phyloP scores from a whole-genome alignment of 1,139 yeast species.

The Saccharomyces hybrid region DNA sequence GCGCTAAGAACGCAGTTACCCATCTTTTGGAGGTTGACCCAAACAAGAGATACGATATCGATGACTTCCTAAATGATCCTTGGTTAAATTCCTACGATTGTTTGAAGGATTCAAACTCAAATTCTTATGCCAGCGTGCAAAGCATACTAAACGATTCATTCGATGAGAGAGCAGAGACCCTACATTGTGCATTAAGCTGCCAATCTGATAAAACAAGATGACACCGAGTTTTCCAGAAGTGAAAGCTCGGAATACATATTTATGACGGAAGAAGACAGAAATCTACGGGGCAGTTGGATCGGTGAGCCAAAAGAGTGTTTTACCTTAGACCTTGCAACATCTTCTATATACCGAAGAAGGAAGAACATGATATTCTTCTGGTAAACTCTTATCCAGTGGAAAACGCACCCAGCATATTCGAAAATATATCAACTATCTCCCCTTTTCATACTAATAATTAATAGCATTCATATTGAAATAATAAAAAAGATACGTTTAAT shows the following conservation, averaged over 20 bases:
- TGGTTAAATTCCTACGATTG: conserved; percentile 40
- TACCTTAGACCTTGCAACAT: not conserved
- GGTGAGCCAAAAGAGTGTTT: not conserved
- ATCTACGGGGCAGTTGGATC: not conserved
- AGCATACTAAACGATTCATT: not conserved
- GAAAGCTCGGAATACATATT: not conserved
- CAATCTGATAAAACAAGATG: not conserved
- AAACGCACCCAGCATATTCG: not conserved
- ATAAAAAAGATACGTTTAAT: not conserved
- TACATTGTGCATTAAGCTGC: not conserved
- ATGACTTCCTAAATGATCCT: conserved; percentile 68
- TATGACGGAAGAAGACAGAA: not conserved
- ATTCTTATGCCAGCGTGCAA: not conserved
- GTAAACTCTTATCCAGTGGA: not conserved
- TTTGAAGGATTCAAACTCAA: not conserved
- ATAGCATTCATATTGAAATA: not conserved
- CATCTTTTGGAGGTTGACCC: conserved; percentile 75
- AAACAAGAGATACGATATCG: conserved; percentile 57
- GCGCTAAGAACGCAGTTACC: conserved; percentile 66
- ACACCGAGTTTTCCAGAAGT: not conserved
- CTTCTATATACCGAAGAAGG: not conserved
- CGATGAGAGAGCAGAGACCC: not conserved
- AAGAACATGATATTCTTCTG: not conserved
- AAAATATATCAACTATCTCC: not conserved
- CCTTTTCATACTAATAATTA: not conserved